phyloP scores from a whole-genome alignment of 1,284 basidiomycete species.

The Microstroma glucosiphilum region DNA sequence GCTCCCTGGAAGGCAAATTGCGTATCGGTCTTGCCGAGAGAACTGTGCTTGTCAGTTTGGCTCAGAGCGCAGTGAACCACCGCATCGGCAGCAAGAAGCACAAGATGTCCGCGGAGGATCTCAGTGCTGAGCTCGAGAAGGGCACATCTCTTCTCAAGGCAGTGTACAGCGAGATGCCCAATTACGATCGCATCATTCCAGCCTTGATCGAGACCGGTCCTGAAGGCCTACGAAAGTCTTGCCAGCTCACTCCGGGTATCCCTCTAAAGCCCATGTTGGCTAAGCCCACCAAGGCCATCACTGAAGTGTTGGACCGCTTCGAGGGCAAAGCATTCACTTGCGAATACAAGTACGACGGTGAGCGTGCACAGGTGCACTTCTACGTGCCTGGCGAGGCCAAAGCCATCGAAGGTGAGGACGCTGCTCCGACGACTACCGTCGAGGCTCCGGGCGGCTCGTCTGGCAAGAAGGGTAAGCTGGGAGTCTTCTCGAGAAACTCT shows the following conservation, averaged over 20 bases:
- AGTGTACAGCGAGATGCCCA: constrained; percentile 91
- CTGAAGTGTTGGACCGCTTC: constrained; percentile 95
- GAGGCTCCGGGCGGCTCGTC: background rate
- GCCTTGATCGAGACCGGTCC: constrained; percentile 77
- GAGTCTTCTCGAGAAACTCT: constrained; percentile 91
- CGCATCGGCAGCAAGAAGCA: constrained; percentile 58
- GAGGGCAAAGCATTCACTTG: constrained; percentile 94
- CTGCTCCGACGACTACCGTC: constrained; percentile 14
- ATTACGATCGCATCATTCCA: constrained; percentile 89
- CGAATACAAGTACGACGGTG: constrained; percentile 99
- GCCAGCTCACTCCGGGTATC: constrained; percentile 85
- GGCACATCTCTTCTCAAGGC: constrained; percentile 74
- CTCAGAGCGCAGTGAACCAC: constrained; percentile 36
- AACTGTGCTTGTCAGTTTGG: constrained; percentile 57
- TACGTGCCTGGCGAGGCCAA: constrained; percentile 14
- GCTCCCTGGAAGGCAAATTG: constrained; percentile 92
- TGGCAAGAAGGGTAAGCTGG: constrained; percentile 54
- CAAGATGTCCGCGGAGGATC: constrained; percentile 60
- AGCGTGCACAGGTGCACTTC: constrained; percentile 69
- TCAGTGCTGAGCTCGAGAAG: constrained; percentile 70
- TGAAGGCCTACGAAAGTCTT: constrained; percentile 64
- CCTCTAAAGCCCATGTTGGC: constrained; percentile 99
- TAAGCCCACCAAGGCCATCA: constrained; percentile 98
- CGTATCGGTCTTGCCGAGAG: constrained; percentile 94
- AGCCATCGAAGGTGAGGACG: background rate